Percentiles rank a stretch among this genome's conserved stretches.
phyloP scores from a whole-genome alignment of 2,329 filamentous ascomycete species.

The Epichloe coenophiala region DNA sequence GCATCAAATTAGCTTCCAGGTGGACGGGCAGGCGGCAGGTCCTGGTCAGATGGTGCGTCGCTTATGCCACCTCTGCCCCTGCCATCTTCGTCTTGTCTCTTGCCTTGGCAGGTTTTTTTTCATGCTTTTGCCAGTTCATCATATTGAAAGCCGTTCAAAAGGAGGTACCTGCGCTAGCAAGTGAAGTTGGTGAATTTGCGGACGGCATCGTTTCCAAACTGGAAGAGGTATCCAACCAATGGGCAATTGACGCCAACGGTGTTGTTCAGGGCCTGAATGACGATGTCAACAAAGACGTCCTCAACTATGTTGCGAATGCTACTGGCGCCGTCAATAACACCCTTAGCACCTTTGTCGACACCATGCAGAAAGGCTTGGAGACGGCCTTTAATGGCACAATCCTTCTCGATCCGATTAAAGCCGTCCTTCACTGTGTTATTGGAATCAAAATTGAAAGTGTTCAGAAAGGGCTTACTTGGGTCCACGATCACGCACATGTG shows the following conservation, averaged over 20 bases:
- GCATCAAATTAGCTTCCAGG: slow-evolving; percentile 54
- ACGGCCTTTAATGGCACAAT: slow-evolving; percentile 70
- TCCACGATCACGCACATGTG: slow-evolving; percentile 74
- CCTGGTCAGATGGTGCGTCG: slow-evolving; percentile 68
- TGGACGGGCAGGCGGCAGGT: slow-evolving; percentile 56
- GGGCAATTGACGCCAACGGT: slow-evolving; percentile 64
- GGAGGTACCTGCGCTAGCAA: slow-evolving; percentile 60
- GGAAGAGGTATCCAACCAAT: slow-evolving; percentile 58
- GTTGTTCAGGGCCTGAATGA: slow-evolving; percentile 58
- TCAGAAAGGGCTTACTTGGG: slow-evolving; percentile 82
- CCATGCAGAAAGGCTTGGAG: slow-evolving; percentile 61
- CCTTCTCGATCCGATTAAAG: slow-evolving; percentile 63
- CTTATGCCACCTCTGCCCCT: slow-evolving; percentile 73
- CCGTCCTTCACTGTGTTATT: slow-evolving; percentile 77
- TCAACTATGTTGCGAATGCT: slow-evolving; percentile 76
- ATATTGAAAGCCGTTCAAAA: slow-evolving; percentile 61
- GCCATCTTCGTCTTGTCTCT: slow-evolving; percentile 80
- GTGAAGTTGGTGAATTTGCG: slow-evolving; percentile 66
- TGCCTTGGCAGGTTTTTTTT: slow-evolving; percentile 67
- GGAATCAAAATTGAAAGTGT: slow-evolving; percentile 74
- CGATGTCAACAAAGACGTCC: slow-evolving; percentile 71
- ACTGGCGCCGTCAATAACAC: slow-evolving; percentile 76
- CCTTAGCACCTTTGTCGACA: slow-evolving; percentile 65
- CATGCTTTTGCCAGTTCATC: slow-evolving; percentile 70
- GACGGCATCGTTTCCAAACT: slow-evolving; percentile 62